phyloP scores from a whole-genome alignment of 148 eudicot species.

The Dianthus caryophyllus region DNA sequence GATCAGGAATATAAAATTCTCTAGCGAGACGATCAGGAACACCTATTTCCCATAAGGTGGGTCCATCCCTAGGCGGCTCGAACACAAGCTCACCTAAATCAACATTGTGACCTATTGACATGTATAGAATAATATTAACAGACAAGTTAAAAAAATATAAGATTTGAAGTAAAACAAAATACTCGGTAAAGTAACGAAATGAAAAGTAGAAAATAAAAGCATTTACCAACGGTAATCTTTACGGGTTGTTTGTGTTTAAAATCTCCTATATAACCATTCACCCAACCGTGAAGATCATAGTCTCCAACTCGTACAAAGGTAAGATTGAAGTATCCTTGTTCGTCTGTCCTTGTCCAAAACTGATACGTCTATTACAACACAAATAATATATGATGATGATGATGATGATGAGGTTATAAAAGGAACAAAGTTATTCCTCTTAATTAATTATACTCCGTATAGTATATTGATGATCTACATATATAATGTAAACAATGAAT shows the following conservation, averaged over 20 bases:
- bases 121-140: neutral
- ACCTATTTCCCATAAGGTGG: conserved; percentile 89
- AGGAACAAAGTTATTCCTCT: no score
- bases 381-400: no score
- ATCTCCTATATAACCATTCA: conserved; percentile 68
- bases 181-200: no score
- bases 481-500: no score
- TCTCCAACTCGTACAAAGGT: conserved; percentile 38
- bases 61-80: conserved; percentile 73
- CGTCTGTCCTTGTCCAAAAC: conserved; percentile 63
- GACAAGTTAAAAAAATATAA: neutral
- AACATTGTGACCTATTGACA: conserved; percentile 41
- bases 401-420: no score
- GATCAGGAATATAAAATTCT: conserved; percentile 49
- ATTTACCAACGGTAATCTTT: conserved; percentile 48
- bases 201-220: neutral
- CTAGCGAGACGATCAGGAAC: conserved; percentile 67
- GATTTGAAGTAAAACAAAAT: neutral
- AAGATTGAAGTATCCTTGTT: conserved; percentile 52
- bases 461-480: no score
- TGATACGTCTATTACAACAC: conserved; percentile 52
- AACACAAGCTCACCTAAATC: conserved; percentile 58
- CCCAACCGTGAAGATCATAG: conserved; percentile 67
- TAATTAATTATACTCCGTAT: no score
- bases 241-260: conserved; percentile 37